These are phyloP conservation scores for Prunus kanzakura DNA, from an alignment of 306 rosid species.

Conservation along the genomic window DNA sequence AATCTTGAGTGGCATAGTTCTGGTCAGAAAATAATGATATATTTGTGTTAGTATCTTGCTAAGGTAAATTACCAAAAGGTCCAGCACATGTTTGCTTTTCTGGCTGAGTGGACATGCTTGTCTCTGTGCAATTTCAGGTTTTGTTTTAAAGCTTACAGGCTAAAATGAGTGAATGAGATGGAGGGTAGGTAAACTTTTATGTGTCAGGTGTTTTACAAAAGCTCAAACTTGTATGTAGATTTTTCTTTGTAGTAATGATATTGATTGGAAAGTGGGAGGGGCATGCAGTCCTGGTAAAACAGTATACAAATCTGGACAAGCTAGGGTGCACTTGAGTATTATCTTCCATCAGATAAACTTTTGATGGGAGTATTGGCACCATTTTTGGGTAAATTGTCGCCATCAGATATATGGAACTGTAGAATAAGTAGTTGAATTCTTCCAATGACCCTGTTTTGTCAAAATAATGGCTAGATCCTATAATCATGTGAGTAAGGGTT, in stretches of 20 bases:
- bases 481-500: not conserved
- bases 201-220: not conserved
- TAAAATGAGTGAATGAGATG: not conserved
- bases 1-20: not conserved
- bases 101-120: not conserved
- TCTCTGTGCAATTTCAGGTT: not conserved
- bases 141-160: too few relatives aligned
- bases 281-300: too few relatives aligned
- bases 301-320: not conserved
- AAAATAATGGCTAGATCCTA: not conserved
- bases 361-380: not conserved
- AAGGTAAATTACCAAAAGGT: not conserved
- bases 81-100: not conserved
- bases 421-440: not conserved
- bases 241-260: not conserved
- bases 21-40: not conserved
- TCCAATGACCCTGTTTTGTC: not conserved
- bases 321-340: too few relatives aligned
- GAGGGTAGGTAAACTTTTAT: slow-evolving; percentile 5
- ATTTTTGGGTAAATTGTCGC: not conserved
- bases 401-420: not conserved
- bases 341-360: not conserved
- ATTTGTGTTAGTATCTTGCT: not conserved
- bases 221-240: not conserved
- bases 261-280: not conserved